phyloP scores from a whole-genome alignment of 2,329 filamentous ascomycete genomes.

The Ascomycota sp. region DNA sequence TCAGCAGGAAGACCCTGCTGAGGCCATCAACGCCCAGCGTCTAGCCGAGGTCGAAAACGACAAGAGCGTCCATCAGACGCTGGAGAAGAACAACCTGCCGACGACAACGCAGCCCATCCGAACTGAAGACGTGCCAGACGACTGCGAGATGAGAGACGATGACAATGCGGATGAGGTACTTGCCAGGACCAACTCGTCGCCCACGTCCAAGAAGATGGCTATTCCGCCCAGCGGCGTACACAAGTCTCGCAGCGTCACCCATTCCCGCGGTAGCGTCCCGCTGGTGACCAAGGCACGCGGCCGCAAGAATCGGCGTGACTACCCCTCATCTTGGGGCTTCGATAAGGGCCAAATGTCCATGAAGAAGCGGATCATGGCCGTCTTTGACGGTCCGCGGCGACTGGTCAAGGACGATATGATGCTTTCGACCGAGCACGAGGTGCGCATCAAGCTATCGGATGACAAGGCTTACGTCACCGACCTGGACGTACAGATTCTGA shows the following conservation, averaged over 20 bases:
- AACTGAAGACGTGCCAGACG: conserved; percentile 31
- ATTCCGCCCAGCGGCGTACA: conserved; percentile 36
- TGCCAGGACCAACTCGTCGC: conserved; percentile 23
- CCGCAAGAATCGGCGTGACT: conserved; percentile 83
- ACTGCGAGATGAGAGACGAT: conserved; percentile 31
- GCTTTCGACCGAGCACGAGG: conserved; percentile 86
- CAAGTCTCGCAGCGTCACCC: conserved; percentile 54
- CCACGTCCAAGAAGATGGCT: conserved; percentile 31
- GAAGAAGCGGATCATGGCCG: conserved; percentile 89
- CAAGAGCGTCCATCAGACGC: conserved; percentile 36
- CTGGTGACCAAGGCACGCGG: conserved; percentile 37
- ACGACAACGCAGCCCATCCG: conserved; percentile 18
- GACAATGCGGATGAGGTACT: conserved; percentile 21
- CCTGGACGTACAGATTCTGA: conserved; percentile 75
- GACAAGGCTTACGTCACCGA: conserved; percentile 74
- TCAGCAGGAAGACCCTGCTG: conserved; percentile 48
- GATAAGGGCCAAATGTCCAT: conserved; percentile 88
- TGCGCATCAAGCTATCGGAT: conserved; percentile 62
- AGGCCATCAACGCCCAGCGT: conserved; percentile 47
- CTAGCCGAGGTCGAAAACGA: conserved; percentile 47
- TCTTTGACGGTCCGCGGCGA: conserved; percentile 73
- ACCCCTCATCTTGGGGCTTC: conserved; percentile 85
- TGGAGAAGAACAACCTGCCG: conserved; percentile 42
- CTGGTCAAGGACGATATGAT: conserved; percentile 99
- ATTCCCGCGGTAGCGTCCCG: conserved; percentile 53